Conservation (phyloP, 768 basidiomycete genomes). For the Boletus rufocinnamomeus region DNA sequence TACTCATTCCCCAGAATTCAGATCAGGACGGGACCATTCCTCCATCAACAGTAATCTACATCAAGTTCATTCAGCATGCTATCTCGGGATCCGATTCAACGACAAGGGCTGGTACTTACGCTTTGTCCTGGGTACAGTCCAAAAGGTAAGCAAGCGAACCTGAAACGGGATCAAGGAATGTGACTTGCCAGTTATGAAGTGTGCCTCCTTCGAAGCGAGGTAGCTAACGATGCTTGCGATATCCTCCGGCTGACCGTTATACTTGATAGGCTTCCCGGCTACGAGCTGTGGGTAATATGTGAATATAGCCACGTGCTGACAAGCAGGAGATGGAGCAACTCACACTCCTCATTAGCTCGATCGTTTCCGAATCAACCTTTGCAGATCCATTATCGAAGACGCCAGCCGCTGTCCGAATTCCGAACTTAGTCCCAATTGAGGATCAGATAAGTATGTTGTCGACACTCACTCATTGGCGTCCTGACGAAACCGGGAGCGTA, state of each 20-base stretch:
- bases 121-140: too few relatives aligned
- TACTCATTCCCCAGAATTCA: neutral
- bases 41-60: too few relatives aligned
- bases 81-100: too few relatives aligned
- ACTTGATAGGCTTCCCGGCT: constrained; percentile 2
- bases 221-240: constrained; percentile 37
- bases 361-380: neutral
- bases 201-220: constrained; percentile 36
- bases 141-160: too few relatives aligned
- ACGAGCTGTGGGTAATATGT: neutral
- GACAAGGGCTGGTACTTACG: too few relatives aligned
- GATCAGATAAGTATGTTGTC: neutral
- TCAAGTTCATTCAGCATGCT: too few relatives aligned
- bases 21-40: too few relatives aligned
- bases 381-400: neutral
- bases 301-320: too few relatives aligned
- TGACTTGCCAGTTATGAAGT: constrained; percentile 37
- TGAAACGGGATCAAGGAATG: neutral
- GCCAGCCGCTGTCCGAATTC: neutral
- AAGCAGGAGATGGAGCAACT: neutral
- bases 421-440: neutral
- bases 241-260: constrained; percentile 33
- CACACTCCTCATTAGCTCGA: neutral
- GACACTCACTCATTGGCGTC: constrained; percentile 31
- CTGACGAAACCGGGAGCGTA: constrained; percentile 39